phyloP scores from a whole-genome alignment of 1,284 basidiomycete genomes.

The Salmacisia buchloeana region DNA sequence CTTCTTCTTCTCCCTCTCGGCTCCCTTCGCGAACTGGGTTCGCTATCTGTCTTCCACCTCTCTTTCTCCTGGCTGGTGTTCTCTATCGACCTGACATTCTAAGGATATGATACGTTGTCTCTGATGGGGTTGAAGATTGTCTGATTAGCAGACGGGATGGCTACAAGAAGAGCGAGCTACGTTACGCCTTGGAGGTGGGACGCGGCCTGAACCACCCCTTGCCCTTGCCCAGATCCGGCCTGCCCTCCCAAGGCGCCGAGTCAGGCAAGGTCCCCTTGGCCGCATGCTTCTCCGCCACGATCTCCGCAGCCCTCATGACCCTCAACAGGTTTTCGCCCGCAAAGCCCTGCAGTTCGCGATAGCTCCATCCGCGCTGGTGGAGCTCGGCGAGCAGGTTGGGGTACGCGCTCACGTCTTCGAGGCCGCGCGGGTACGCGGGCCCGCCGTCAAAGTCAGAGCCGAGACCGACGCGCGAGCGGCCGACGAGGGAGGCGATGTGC shows the following conservation, averaged over 20 bases:
- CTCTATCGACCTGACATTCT: too few relatives aligned
- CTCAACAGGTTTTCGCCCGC: slow-evolving; percentile 17
- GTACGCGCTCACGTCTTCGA: slow-evolving; percentile 21
- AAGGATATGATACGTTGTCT: too few relatives aligned
- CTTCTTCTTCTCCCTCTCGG: too few relatives aligned
- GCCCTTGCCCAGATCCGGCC: background rate
- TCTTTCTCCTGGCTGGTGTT: too few relatives aligned
- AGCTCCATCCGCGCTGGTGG: slow-evolving; percentile 13
- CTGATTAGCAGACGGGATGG: too few relatives aligned
- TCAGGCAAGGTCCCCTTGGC: slow-evolving; percentile 1
- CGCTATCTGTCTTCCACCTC: too few relatives aligned
- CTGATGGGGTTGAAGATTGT: too few relatives aligned
- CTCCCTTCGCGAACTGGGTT: too few relatives aligned
- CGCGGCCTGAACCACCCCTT: slow-evolving; percentile 6
- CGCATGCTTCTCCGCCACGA: background rate
- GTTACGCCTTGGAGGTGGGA: too few relatives aligned
- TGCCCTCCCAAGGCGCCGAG: slow-evolving; percentile 12
- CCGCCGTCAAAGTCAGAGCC: slow-evolving; percentile 24
- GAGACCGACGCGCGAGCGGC: slow-evolving; percentile 16
- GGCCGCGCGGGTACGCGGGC: slow-evolving; percentile 8
- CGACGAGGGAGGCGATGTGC: slow-evolving; percentile 17
- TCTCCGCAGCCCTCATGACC: slow-evolving; percentile 14
- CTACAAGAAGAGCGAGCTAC: too few relatives aligned
- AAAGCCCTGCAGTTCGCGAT: slow-evolving; percentile 15
- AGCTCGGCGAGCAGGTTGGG: slow-evolving; percentile 13